Percentiles rank a stretch among this genome's conserved stretches.
Evolutionary conservation across 352 stramenopile genomes (phyloP).

Genomic region (Phytopythium boreale): DNA sequence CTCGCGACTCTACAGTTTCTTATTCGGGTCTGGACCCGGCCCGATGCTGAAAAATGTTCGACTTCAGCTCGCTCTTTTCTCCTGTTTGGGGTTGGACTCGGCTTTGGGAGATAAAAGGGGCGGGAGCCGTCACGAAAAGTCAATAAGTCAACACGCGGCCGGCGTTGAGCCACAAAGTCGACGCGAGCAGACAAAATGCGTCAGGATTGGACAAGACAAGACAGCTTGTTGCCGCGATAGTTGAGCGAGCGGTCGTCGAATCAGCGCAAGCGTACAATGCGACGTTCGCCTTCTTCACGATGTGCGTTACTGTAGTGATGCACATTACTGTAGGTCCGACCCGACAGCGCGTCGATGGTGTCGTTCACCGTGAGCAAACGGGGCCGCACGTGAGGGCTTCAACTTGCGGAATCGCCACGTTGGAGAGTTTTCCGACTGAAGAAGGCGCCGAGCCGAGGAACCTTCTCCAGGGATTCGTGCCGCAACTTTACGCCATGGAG

Average conservation of each 20-base stretch:
- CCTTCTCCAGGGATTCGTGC: background rate
- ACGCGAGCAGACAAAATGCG: background rate
- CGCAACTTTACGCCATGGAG: background rate
- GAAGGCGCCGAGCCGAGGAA: background rate
- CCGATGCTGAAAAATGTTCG: background rate
- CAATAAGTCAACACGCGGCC: background rate
- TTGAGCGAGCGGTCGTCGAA: background rate
- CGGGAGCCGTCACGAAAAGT: background rate
- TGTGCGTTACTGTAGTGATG: background rate
- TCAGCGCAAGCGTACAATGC: background rate
- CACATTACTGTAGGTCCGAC: too few species aligned
- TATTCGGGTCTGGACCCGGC: background rate
- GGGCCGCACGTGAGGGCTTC: background rate
- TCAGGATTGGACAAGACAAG: background rate
- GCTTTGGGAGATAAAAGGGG: background rate
- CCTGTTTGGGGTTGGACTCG: background rate
- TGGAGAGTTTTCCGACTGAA: background rate
- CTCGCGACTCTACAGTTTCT: background rate
- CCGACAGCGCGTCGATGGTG: too few species aligned
- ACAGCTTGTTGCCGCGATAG: background rate
- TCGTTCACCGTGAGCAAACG: background rate
- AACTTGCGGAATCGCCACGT: conserved; percentile 1
- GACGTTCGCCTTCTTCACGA: background rate
- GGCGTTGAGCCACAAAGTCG: background rate
- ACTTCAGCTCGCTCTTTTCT: background rate